These are phyloP conservation scores for Aspergillus fischeri DNA, from an alignment of 2,329 filamentous ascomycete species.

Conservation along the genomic window DNA sequence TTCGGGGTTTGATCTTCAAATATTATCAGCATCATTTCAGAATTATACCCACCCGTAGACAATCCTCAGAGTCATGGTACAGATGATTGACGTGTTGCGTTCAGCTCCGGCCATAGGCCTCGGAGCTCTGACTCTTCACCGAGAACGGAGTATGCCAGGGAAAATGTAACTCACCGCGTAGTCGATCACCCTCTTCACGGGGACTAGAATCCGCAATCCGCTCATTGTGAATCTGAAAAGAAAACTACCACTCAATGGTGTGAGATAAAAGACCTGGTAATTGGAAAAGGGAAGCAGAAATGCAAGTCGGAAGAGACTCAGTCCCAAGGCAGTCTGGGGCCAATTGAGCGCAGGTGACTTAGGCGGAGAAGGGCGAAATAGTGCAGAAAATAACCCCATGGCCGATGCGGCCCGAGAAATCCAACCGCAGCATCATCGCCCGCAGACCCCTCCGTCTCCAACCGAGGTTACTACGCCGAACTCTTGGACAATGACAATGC, in stretches of 20 bases:
- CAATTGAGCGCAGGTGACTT: conserved; percentile 20
- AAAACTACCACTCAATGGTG: background rate
- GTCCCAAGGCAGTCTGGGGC: conserved; percentile 8
- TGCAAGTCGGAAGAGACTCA: conserved; percentile 11
- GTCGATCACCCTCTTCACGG: conserved; percentile 81
- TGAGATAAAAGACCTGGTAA: background rate
- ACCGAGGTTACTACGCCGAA: conserved; percentile 28
- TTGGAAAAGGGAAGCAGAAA: background rate
- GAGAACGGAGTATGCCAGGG: conserved; percentile 15
- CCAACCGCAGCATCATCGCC: conserved; percentile 11
- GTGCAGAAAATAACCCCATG: conserved; percentile 3
- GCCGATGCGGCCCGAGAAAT: conserved; percentile 32
- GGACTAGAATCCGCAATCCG: conserved; percentile 68
- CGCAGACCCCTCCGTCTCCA: conserved; percentile 16
- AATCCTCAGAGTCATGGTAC: background rate
- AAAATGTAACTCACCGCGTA: conserved; percentile 61
- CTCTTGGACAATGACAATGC: background rate
- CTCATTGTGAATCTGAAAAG: conserved; percentile 36
- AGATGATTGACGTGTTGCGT: background rate
- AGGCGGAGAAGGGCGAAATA: conserved; percentile 20
- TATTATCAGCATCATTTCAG: background rate
- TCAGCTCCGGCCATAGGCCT: background rate
- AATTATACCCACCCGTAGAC: background rate
- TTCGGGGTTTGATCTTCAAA: conserved; percentile 62
- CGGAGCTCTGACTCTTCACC: conserved; percentile 9